Base-by-base conservation (phyloP, 768 basidiomycete genomes). In the Suillus discolor region DNA sequence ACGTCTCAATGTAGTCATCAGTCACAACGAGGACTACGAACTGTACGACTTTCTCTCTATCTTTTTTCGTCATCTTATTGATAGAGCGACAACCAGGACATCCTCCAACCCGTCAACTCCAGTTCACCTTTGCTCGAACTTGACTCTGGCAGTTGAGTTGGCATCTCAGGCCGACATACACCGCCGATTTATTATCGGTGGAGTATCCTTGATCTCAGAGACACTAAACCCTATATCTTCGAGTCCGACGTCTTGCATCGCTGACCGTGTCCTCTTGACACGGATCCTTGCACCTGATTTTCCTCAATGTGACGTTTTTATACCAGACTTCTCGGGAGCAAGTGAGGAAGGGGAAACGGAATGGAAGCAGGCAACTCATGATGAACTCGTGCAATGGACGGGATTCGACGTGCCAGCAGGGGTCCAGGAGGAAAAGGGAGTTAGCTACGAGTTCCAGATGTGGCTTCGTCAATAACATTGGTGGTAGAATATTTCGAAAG, bases 401-500 rank as follows among this genome's bases (percentile, higher is more conserved):
- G 65, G 71, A n/a, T 92, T 91, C 71, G 86, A 89, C 13, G 92
- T 96, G 57, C 84, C 90, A 15, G 80, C 83, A 67, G 94, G 93
- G 4, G 78, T 86, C 71, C 89, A 93, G 76, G 87, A 88, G 74
- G 95, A 97, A 77, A 91, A 91, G 63, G 93, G 89, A 12, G 81
- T 94, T 54, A 82, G 84, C 69, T 99, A 96, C 75, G 92, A 93
- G 79, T 97, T 90, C 77, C 93, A 99, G 81, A 95, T 99, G 95
- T 99, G 97, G 97, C 83, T 87, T 60, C 84, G 86, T 62, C 75
- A 73, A 63, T 39, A 66, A 64, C 51, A 57, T 67, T 44, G 51
- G 57, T 60, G 39, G 53, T 41, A 60, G 18, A 28, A 42, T 60
- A 60, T 41, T 60, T 60, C 11, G 39, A 28, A 25, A 60, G 41